Conservation (phyloP, 2,329 filamentous ascomycete genomes). For the Eutypella sp. region DNA sequence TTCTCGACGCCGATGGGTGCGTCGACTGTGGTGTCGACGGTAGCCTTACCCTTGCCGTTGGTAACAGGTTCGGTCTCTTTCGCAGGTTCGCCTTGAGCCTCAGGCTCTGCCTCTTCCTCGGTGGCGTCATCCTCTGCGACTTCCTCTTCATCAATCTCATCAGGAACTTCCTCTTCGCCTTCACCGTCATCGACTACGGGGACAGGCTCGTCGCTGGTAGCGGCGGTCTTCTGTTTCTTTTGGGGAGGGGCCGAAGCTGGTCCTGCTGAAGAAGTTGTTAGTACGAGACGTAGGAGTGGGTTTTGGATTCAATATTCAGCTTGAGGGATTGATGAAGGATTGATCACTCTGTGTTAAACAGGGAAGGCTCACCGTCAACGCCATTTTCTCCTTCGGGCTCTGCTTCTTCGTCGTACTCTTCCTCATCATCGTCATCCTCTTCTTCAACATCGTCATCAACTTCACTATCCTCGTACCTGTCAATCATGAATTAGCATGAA, state of each 20-base stretch:
- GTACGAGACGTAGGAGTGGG: neutral
- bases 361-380: slow-evolving; percentile 22
- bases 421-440: slow-evolving; percentile 26
- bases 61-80: slow-evolving; percentile 13
- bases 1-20: slow-evolving; percentile 13
- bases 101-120: slow-evolving; percentile 14
- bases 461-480: slow-evolving; percentile 27
- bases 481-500: slow-evolving; percentile 13
- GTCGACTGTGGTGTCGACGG: slow-evolving; percentile 22
- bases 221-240: slow-evolving; percentile 27
- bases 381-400: slow-evolving; percentile 26
- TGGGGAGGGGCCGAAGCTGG: slow-evolving; percentile 19
- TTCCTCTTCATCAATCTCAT: slow-evolving; percentile 19
- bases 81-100: slow-evolving; percentile 17
- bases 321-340: neutral
- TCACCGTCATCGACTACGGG: slow-evolving; percentile 20
- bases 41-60: slow-evolving; percentile 20
- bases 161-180: slow-evolving; percentile 23
- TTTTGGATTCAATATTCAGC: neutral
- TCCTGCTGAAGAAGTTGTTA: slow-evolving; percentile 8
- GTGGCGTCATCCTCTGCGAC: slow-evolving; percentile 17
- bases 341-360: neutral
- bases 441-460: slow-evolving; percentile 27
- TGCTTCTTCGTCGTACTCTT: slow-evolving; percentile 24
- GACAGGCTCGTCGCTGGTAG: slow-evolving; percentile 14